phyloP scores from a whole-genome alignment of 1,284 basidiomycete species.

The Ganoderma resinaceum region DNA sequence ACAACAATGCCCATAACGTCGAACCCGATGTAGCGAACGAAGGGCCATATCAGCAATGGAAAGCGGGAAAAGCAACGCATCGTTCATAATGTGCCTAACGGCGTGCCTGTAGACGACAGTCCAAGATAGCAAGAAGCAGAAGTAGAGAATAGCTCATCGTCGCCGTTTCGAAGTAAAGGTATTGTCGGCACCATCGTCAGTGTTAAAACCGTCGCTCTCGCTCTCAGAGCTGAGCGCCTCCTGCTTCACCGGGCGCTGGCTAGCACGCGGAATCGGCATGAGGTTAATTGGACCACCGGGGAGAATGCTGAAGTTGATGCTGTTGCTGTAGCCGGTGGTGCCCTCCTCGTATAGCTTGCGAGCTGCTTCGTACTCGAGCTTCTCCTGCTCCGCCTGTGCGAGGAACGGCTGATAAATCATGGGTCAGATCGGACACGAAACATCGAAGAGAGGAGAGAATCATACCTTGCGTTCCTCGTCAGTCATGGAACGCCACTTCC shows the following conservation, averaged over 20 bases:
- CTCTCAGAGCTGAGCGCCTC: slow-evolving; percentile 62
- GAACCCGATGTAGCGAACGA: slow-evolving; percentile 9
- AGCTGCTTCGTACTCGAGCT: slow-evolving; percentile 88
- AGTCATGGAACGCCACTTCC: slow-evolving; percentile 90
- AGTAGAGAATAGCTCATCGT: slow-evolving; percentile 25
- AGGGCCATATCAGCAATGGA: slow-evolving; percentile 13
- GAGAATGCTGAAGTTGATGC: slow-evolving; percentile 81
- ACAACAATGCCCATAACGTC: slow-evolving; percentile 15
- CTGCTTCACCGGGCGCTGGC: slow-evolving; percentile 63
- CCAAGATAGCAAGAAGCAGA: slow-evolving; percentile 23
- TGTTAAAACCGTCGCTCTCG: slow-evolving; percentile 66
- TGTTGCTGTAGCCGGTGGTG: slow-evolving; percentile 69
- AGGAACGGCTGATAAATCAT: slow-evolving; percentile 77
- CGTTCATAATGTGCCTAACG: slow-evolving; percentile 28
- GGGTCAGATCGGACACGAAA: slow-evolving; percentile 18
- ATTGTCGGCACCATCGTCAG: slow-evolving; percentile 50
- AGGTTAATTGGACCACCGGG: slow-evolving; percentile 61
- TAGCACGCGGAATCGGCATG: slow-evolving; percentile 49
- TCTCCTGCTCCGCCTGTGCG: slow-evolving; percentile 90
- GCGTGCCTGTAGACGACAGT: slow-evolving; percentile 25
- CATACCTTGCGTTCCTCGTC: slow-evolving; percentile 90
- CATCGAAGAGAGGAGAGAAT: slow-evolving; percentile 15
- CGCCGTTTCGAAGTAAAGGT: slow-evolving; percentile 27
- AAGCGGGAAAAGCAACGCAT: slow-evolving; percentile 25
- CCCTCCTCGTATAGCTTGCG: slow-evolving; percentile 86